phyloP scores from a whole-genome alignment of 345 rosid species.

The Gossypium sturtianum region DNA sequence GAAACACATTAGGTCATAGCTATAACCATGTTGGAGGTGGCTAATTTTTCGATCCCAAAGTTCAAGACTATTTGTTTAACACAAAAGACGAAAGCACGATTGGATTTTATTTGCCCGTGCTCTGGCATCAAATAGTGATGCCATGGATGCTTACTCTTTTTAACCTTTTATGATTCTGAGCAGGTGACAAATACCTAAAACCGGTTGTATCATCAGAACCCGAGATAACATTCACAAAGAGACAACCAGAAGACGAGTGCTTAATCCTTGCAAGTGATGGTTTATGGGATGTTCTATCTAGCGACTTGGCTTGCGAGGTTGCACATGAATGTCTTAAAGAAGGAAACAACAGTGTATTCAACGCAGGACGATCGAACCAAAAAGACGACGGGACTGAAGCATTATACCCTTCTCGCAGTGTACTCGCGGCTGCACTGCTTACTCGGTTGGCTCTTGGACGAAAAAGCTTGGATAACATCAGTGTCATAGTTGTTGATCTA shows the following conservation, averaged over 20 bases:
- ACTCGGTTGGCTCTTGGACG: conserved; percentile 73
- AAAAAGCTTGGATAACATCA: conserved; percentile 65
- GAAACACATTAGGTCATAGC: background rate
- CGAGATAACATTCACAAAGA: conserved; percentile 41
- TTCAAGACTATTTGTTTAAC: too few species aligned
- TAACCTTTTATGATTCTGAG: background rate
- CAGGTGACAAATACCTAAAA: conserved; percentile 72
- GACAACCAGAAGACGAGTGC: conserved; percentile 60
- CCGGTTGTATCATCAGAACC: conserved; percentile 64
- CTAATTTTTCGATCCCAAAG: background rate
- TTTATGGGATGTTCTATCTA: conserved; percentile 71
- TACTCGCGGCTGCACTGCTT: conserved; percentile 57
- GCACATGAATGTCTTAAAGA: conserved; percentile 51
- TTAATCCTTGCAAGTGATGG: conserved; percentile 74
- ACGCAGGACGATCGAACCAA: conserved; percentile 10
- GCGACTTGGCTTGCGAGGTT: conserved; percentile 58
- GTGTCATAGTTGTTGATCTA: conserved; percentile 69
- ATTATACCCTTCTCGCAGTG: conserved; percentile 44
- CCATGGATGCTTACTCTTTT: background rate
- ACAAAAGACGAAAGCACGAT: too few species aligned
- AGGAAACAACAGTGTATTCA: conserved; percentile 10
- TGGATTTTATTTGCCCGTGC: too few species aligned
- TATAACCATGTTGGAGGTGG: background rate
- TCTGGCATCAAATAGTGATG: background rate
- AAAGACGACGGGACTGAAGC: conserved; percentile 25